phyloP scores from a whole-genome alignment of 257 asterid species.

The Plectranthus barbatus region DNA sequence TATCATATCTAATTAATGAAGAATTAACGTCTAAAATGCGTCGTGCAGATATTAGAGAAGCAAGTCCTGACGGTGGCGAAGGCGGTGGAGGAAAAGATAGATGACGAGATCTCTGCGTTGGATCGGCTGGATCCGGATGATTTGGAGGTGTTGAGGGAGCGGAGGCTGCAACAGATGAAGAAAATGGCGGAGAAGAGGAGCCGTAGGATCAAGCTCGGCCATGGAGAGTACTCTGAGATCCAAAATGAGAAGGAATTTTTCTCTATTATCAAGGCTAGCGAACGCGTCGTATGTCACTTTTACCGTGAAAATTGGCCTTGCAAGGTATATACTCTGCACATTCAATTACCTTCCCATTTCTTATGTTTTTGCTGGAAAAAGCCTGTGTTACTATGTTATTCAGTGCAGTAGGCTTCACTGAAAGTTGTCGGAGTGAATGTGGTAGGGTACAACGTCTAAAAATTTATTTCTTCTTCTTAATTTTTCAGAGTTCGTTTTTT shows the following conservation, averaged over 20 bases:
- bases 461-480: no score
- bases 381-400: not conserved
- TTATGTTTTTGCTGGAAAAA: not conserved
- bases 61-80: constrained; percentile 86
- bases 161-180: constrained; percentile 97
- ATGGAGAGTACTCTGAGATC: constrained; percentile 93
- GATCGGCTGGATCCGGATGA: constrained; percentile 82
- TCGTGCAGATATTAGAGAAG: constrained; percentile 65
- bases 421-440: not conserved
- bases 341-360: not conserved
- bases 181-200: constrained; percentile 94
- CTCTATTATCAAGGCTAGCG: constrained; percentile 84
- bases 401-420: not conserved
- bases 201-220: constrained; percentile 89
- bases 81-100: constrained; percentile 94
- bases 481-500: no score
- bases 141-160: constrained; percentile 77
- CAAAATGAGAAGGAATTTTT: constrained; percentile 85
- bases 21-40: no score
- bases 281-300: constrained; percentile 96
- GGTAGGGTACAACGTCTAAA: no score
- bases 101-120: constrained; percentile 77
- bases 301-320: constrained; percentile 99
- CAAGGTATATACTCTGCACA: constrained; percentile 46
- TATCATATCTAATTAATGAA: no score